Conservation (phyloP, 441 rosid species). For the Euphorbia schlechtendalii region DNA sequence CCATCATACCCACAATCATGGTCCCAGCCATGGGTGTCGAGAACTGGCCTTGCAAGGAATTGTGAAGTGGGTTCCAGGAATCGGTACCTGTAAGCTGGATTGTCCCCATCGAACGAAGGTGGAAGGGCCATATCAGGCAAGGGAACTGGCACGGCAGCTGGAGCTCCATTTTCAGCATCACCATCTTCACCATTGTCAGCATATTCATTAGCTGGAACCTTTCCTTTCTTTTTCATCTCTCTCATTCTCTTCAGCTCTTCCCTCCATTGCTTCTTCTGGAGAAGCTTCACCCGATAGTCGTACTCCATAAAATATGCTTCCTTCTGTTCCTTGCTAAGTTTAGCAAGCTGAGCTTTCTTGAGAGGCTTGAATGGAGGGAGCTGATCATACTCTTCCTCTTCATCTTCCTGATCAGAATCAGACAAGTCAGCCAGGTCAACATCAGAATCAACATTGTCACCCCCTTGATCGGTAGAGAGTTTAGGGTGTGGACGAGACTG, state of each 20-base stretch:
- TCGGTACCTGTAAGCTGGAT: constrained; percentile 42
- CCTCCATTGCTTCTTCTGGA: constrained; percentile 63
- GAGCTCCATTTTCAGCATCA: constrained; percentile 32
- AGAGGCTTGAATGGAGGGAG: constrained; percentile 95
- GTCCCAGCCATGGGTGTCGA: constrained; percentile 50
- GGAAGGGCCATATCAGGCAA: constrained; percentile 51
- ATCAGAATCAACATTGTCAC: constrained; percentile 74
- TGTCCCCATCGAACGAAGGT: constrained; percentile 50
- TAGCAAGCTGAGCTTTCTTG: constrained; percentile 43
- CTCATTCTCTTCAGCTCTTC: constrained; percentile 36
- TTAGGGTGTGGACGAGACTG: constrained; percentile 88
- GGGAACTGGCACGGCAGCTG: constrained; percentile 41
- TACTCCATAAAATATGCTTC: constrained; percentile 60
- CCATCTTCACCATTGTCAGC: constrained; percentile 25
- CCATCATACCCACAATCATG: constrained; percentile 58
- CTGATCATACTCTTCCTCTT: constrained; percentile 85
- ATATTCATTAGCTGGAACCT: constrained; percentile 19
- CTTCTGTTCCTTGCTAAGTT: constrained; percentile 54
- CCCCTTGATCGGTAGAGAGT: constrained; percentile 64
- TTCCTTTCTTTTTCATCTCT: constrained; percentile 45
- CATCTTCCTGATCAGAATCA: constrained; percentile 79
- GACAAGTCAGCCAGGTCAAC: constrained; percentile 70
- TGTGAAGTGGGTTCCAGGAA: constrained; percentile 38
- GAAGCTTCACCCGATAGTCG: constrained; percentile 59
- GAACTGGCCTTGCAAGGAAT: constrained; percentile 48